phyloP scores from a whole-genome alignment of 352 stramenopile species.

The Nothophytophthora sp. region DNA sequence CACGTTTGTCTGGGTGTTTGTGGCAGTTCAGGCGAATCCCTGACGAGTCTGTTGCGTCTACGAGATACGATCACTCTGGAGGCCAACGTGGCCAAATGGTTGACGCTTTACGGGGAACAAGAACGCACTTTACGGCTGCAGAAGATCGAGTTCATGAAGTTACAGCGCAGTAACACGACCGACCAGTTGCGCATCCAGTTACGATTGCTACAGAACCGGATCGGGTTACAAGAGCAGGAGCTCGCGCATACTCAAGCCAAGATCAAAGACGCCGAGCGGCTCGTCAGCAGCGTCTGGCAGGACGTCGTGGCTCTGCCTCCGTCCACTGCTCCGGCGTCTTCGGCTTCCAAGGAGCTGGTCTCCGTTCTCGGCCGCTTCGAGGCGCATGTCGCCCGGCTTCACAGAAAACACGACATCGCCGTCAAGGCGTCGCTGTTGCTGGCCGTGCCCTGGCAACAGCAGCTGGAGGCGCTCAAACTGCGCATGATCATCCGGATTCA shows the following conservation, averaged over 20 bases:
- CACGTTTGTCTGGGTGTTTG: neutral
- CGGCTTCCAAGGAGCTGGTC: slow-evolving; percentile 35
- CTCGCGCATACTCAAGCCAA: slow-evolving; percentile 57
- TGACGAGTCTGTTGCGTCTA: slow-evolving; percentile 65
- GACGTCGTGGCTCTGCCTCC: slow-evolving; percentile 36
- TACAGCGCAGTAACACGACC: slow-evolving; percentile 51
- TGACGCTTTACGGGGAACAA: slow-evolving; percentile 42
- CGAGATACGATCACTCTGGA: slow-evolving; percentile 72
- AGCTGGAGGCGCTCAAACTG: slow-evolving; percentile 67
- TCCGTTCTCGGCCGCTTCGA: slow-evolving; percentile 71
- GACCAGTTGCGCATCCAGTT: slow-evolving; percentile 61
- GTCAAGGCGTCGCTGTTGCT: slow-evolving; percentile 54
- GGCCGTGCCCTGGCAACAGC: slow-evolving; percentile 63
- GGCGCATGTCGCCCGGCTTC: slow-evolving; percentile 45
- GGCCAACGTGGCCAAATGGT: slow-evolving; percentile 49
- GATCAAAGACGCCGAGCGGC: slow-evolving; percentile 42
- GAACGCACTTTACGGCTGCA: slow-evolving; percentile 53
- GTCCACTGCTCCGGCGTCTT: neutral
- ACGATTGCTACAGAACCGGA: slow-evolving; percentile 56
- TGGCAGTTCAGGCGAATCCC: slow-evolving; percentile 64
- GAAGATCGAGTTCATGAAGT: slow-evolving; percentile 61
- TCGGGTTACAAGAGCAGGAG: slow-evolving; percentile 62
- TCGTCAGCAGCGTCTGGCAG: slow-evolving; percentile 66
- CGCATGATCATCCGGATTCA: slow-evolving; percentile 79
- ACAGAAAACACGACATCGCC: slow-evolving; percentile 60